Base-by-base conservation (phyloP, 2,329 filamentous ascomycete genomes). In the Alternaria viburni region DNA sequence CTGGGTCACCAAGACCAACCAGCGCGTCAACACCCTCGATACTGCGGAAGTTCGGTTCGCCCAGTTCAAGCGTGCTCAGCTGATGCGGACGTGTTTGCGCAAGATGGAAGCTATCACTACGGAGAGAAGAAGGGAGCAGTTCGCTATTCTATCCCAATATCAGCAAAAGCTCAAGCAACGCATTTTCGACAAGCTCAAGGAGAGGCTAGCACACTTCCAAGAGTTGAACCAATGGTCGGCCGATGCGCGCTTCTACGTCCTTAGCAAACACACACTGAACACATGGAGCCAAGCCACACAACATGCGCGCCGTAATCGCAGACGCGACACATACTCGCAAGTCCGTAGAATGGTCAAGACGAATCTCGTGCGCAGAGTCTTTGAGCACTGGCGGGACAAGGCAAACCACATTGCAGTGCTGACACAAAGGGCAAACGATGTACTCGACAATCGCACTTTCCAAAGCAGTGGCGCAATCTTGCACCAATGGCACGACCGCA, bases 201-300 rank as follows among this genome's bases (percentile, higher is more conserved):
- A 77, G 17, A 77, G 77, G 41, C 74, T 76, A 7, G 75, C 81
- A 15, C 81, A 87, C 65, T 74, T 84, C 11, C 70, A 76, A 25
- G 81, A 84, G 68, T 74, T 89, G 47, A 81, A 85, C 46, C 79
- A 79, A 23, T 86, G 85, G 85, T 84, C 87, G 25, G 76, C 77
- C n/a, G 83, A 86, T 73, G 87, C 86, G 23, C 78, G 81, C 11
- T 89, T 85, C 67, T 89, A 87, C 71, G 85, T 87, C 41, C 71
- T 86, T n/a, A 79, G 82, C 45, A 87, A 80, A 8, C 80, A 78
- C 45, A 77, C 81, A 3, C 67, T 89, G 55, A 86, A 84, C 65
- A 73, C 75, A 13, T 89, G 87, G 87, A 82, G 81, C 21, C 77
- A 80, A 43, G 82, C 84, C 19, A 85, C 84, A 2, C 74, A 83